These are phyloP conservation scores for Ustulina deusta DNA, from an alignment of 2,329 filamentous ascomycete genomes.

Conservation along the genomic window DNA sequence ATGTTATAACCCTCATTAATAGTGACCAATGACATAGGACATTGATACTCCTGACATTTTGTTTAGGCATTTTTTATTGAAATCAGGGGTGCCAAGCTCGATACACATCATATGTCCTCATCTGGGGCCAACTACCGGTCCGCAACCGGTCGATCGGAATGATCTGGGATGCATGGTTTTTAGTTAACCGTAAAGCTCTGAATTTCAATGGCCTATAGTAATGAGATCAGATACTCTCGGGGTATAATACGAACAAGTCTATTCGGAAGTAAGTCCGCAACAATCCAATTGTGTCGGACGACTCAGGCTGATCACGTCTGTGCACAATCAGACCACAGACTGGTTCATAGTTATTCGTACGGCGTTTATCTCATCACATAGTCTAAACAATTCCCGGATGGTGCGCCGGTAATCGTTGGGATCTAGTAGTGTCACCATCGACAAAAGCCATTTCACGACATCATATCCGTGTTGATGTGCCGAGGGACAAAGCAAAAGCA, in stretches of 20 bases:
- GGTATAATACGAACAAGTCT: not conserved
- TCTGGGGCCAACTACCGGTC: slow-evolving; percentile 32
- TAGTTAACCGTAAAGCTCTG: slow-evolving; percentile 8
- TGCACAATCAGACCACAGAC: not conserved
- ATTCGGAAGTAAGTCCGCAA: not conserved
- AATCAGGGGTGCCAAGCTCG: slow-evolving; percentile 17
- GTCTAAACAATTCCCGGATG: not conserved
- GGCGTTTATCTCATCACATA: not conserved
- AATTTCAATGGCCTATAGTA: not conserved
- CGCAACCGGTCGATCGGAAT: slow-evolving; percentile 43
- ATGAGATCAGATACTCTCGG: not conserved
- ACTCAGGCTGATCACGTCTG: slow-evolving; percentile 26
- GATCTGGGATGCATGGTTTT: slow-evolving; percentile 39
- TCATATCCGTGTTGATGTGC: not conserved
- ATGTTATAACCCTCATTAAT: slow-evolving; percentile 39
- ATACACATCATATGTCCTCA: slow-evolving; percentile 17
- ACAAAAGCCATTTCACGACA: not conserved
- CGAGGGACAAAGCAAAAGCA: too few species aligned
- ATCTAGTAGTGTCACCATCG: not conserved
- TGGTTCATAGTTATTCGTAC: not conserved
- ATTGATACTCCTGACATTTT: slow-evolving; percentile 25
- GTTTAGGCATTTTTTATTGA: slow-evolving; percentile 25
- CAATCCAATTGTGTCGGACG: not conserved
- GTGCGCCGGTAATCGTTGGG: not conserved
- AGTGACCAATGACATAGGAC: slow-evolving; percentile 40